Conservation (phyloP, 306 rosid species). For the Glycine tomentella region DNA sequence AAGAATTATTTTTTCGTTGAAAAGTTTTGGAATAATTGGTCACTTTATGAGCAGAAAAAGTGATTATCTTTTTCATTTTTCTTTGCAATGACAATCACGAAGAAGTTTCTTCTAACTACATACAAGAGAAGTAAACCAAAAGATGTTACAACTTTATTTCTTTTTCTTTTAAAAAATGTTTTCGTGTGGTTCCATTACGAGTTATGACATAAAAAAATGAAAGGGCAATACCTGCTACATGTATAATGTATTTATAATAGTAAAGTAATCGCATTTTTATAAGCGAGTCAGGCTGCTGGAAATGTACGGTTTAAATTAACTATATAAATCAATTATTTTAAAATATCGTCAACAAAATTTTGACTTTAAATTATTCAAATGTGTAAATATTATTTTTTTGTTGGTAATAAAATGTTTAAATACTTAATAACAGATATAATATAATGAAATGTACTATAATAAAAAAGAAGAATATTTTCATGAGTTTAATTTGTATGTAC, state of each 20-base stretch:
- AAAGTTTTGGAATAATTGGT: slow-evolving; percentile 49
- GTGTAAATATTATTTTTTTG: neutral
- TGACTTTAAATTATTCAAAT: neutral
- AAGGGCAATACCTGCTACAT: neutral
- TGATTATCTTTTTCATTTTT: slow-evolving; percentile 38
- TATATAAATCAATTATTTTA: neutral
- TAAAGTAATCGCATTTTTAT: neutral
- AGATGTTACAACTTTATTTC: neutral
- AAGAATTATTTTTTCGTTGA: neutral
- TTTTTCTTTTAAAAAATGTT: neutral
- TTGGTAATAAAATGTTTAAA: neutral
- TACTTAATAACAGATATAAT: neutral
- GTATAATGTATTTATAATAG: neutral
- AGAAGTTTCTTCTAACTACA: slow-evolving; percentile 48
- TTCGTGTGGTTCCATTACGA: neutral
- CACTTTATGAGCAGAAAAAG: slow-evolving; percentile 51
- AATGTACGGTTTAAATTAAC: neutral
- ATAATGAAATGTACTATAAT: neutral
- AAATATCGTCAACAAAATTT: neutral
- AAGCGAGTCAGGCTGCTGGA: neutral
- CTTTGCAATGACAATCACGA: neutral
- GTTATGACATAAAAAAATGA: neutral
- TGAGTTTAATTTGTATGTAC: neutral
- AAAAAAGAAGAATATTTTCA: neutral
- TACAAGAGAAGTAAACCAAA: neutral